phyloP scores from a whole-genome alignment of 1,284 basidiomycete genomes.

The Ustilago curta region DNA sequence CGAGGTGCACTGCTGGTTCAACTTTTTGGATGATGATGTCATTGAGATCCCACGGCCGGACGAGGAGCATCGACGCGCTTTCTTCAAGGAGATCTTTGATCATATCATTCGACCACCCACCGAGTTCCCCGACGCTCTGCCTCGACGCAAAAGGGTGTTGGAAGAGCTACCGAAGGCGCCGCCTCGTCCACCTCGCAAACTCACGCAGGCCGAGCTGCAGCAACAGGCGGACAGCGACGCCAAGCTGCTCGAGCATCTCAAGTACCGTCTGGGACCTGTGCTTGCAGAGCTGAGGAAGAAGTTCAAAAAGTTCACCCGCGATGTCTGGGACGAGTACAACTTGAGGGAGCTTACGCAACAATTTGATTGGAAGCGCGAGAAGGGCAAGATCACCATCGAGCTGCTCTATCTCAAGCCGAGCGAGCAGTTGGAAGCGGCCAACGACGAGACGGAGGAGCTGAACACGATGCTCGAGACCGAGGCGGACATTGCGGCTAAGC shows the following conservation, averaged over 20 bases:
- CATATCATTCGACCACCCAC: slow-evolving; percentile 76
- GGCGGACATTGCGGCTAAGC: slow-evolving; percentile 31
- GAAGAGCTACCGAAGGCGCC: slow-evolving; percentile 90
- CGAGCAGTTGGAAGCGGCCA: slow-evolving; percentile 5
- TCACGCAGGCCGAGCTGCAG: slow-evolving; percentile 84
- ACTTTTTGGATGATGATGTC: slow-evolving; percentile 79
- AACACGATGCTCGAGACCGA: slow-evolving; percentile 45
- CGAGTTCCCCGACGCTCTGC: slow-evolving; percentile 89
- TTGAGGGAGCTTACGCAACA: slow-evolving; percentile 67
- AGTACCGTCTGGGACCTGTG: slow-evolving; percentile 86
- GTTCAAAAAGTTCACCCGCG: slow-evolving; percentile 89
- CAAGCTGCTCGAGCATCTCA: slow-evolving; percentile 82
- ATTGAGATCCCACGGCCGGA: slow-evolving; percentile 73
- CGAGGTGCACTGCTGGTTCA: slow-evolving; percentile 94
- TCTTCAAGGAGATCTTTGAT: slow-evolving; percentile 76
- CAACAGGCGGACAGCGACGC: slow-evolving; percentile 85
- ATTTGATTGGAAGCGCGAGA: slow-evolving; percentile 63
- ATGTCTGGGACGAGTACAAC: slow-evolving; percentile 74
- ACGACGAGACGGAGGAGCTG: slow-evolving; percentile 22
- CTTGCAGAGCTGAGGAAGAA: slow-evolving; percentile 90
- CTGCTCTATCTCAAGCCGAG: slow-evolving; percentile 76
- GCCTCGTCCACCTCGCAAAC: slow-evolving; percentile 85
- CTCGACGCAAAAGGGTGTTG: slow-evolving; percentile 83
- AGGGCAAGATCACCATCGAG: slow-evolving; percentile 70
- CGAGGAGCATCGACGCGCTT: slow-evolving; percentile 76